Evolutionary conservation across 2,329 filamentous ascomycete species (phyloP).

Genomic region (Xylaria sp.): DNA sequence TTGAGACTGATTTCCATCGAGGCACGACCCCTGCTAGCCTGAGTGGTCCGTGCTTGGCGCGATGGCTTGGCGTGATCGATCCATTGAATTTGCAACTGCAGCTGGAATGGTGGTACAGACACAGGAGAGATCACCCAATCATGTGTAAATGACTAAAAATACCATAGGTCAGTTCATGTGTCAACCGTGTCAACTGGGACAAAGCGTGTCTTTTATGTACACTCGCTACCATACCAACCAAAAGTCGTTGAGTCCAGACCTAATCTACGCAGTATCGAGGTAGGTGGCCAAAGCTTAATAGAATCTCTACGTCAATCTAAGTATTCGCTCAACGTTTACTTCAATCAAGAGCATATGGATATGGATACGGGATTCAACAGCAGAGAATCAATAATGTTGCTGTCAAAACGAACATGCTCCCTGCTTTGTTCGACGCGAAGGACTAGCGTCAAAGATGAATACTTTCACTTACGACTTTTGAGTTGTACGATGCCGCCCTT

Average conservation of each 20-base stretch:
- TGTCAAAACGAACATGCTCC: neutral
- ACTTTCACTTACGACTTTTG: slow-evolving; percentile 7
- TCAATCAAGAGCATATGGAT: too few species aligned
- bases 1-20: slow-evolving; percentile 37
- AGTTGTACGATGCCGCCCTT: slow-evolving; percentile 22
- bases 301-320: neutral
- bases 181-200: neutral
- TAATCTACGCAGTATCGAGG: neutral
- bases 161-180: neutral
- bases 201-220: neutral
- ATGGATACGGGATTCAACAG: neutral
- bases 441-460: neutral
- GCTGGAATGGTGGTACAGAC: too few species aligned
- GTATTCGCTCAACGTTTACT: neutral
- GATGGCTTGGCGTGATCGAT: neutral
- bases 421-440: neutral
- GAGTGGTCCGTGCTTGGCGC: slow-evolving; percentile 19
- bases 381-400: neutral
- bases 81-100: neutral
- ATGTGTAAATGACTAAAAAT: neutral
- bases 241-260: too few species aligned
- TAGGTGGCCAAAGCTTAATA: neutral
- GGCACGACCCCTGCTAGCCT: slow-evolving; percentile 11
- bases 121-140: neutral
- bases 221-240: neutral